phyloP scores from a whole-genome alignment of 2,329 filamentous ascomycete species.

The Drechslera avenae region DNA sequence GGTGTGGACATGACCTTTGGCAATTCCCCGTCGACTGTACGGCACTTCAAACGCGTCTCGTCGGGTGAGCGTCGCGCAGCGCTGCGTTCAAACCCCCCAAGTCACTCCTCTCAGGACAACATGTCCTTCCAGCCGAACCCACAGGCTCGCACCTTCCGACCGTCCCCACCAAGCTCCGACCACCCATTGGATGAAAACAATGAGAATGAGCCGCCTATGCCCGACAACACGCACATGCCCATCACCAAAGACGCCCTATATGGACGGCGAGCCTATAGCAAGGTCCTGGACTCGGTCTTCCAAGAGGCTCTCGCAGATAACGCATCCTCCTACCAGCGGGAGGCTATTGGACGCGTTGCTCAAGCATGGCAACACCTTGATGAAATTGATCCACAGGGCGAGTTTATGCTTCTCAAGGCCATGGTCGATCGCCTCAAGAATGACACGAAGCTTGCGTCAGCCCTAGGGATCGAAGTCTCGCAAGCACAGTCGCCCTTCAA shows the following conservation, averaged over 20 bases:
- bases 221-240: conserved; percentile 59
- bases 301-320: conserved; percentile 87
- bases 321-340: conserved; percentile 70
- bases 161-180: conserved; percentile 41
- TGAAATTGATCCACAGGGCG: conserved; percentile 85
- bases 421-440: conserved; percentile 75
- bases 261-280: conserved; percentile 79
- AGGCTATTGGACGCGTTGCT: conserved; percentile 80
- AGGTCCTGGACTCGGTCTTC: conserved; percentile 80
- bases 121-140: conserved; percentile 44
- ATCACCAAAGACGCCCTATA: conserved; percentile 78
- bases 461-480: conserved; percentile 49
- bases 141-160: conserved; percentile 45
- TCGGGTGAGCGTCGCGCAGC: conserved; percentile 56
- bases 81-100: conserved; percentile 38
- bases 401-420: conserved; percentile 80
- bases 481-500: conserved; percentile 32
- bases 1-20: conserved; percentile 92
- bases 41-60: conserved; percentile 88
- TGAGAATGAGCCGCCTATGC: conserved; percentile 64
- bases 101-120: conserved; percentile 15
- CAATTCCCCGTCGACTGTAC: conserved; percentile 88
- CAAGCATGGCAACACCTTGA: conserved; percentile 87
- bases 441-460: conserved; percentile 66
- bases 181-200: conserved; percentile 50